phyloP scores from a whole-genome alignment of 2,329 filamentous ascomycete species.

The Dothiorella sarmentorum region DNA sequence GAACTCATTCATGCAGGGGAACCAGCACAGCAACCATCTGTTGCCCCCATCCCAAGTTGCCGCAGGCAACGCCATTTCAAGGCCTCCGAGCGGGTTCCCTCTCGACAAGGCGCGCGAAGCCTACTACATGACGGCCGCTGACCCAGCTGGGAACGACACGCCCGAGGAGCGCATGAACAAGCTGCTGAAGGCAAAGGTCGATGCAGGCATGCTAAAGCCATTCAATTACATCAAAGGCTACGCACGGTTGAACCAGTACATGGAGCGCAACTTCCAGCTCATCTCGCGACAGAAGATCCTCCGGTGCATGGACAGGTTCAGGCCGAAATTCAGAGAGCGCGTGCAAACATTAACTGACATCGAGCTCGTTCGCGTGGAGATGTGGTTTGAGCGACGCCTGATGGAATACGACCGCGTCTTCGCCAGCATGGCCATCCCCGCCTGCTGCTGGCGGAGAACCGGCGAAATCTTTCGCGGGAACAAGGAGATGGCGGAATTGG shows the following conservation, averaged over 20 bases:
- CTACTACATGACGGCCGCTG: conserved; percentile 95
- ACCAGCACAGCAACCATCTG: conserved; percentile 45
- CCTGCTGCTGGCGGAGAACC: conserved; percentile 94
- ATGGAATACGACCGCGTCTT: conserved; percentile 99
- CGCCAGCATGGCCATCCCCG: conserved; percentile 96
- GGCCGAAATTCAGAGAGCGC: conserved; percentile 93
- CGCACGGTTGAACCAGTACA: conserved; percentile 81
- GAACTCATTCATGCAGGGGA: conserved; percentile 30
- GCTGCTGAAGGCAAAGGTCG: conserved; percentile 90
- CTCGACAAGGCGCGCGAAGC: conserved; percentile 72
- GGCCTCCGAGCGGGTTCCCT: conserved; percentile 59
- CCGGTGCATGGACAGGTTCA: conserved; percentile 85
- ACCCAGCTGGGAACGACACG: conserved; percentile 80
- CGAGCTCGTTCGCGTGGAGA: conserved; percentile 90
- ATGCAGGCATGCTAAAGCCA: conserved; percentile 87
- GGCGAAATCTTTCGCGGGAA: conserved; percentile 97
- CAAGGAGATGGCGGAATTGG: conserved; percentile 97
- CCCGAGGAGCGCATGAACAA: conserved; percentile 95
- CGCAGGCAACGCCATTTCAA: conserved; percentile 55
- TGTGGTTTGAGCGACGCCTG: conserved; percentile 96
- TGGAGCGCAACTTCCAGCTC: conserved; percentile 82
- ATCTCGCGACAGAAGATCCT: conserved; percentile 86
- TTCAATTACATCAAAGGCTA: conserved; percentile 99
- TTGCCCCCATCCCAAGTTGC: conserved; percentile 44
- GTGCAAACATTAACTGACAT: conserved; percentile 90